phyloP scores from a whole-genome alignment of 2,329 filamentous ascomycete genomes.

The Diaporthe citriasiana region DNA sequence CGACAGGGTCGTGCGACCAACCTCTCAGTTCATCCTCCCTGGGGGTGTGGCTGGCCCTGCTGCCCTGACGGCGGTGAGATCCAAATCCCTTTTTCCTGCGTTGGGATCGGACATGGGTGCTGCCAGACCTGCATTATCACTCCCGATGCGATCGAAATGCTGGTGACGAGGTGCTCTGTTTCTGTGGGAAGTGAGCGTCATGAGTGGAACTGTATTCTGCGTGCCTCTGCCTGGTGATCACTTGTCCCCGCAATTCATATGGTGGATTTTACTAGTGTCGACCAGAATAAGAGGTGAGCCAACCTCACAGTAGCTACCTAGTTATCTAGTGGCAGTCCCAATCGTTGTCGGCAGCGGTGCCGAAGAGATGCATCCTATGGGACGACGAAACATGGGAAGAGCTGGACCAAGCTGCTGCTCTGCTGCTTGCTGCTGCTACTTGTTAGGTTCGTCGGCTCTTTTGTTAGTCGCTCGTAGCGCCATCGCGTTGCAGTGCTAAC shows the following conservation, averaged over 20 bases:
- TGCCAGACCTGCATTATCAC: conserved; percentile 30
- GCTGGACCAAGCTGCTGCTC: background rate
- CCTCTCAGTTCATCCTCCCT: background rate
- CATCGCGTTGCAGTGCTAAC: conserved; percentile 32
- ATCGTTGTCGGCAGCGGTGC: conserved; percentile 18
- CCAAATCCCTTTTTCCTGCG: conserved; percentile 20
- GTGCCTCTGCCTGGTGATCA: conserved; percentile 10
- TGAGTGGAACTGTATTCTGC: background rate
- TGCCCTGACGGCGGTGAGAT: conserved; percentile 1
- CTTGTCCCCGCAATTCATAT: background rate
- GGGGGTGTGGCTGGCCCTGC: background rate
- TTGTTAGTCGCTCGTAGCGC: conserved; percentile 29
- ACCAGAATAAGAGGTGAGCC: background rate
- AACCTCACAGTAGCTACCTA: background rate
- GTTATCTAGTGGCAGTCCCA: background rate
- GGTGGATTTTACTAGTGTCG: background rate
- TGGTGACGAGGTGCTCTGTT: conserved; percentile 17
- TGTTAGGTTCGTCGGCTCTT: conserved; percentile 1
- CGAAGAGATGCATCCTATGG: conserved; percentile 7
- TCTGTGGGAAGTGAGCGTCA: background rate
- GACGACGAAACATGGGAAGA: background rate
- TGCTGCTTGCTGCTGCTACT: background rate
- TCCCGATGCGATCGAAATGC: conserved; percentile 20
- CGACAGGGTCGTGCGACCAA: conserved; percentile 5
- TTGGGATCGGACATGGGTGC: conserved; percentile 21